Evolutionary conservation across 164 flowering plant species (phyloP).

Genomic region (Stephania yunnanensis): DNA sequence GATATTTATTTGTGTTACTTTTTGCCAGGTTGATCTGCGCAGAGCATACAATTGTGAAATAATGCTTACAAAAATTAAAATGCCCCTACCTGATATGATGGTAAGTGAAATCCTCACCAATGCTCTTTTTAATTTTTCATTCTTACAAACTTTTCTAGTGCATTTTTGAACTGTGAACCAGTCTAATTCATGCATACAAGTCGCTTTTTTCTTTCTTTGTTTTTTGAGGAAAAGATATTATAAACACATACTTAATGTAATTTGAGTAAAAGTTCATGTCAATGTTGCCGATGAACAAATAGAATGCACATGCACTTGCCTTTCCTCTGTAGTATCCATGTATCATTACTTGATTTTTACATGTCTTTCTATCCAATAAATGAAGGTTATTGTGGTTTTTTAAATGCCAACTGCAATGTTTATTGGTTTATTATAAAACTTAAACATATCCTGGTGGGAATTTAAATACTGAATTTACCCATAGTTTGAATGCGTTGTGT

Average conservation of each 20-base stretch:
- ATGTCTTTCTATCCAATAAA: not conserved
- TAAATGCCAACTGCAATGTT: not conserved
- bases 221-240: not conserved
- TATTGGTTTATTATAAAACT: too few relatives aligned
- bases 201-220: too few relatives aligned
- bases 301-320: not conserved
- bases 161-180: too few relatives aligned
- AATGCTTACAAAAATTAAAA: constrained; percentile 89
- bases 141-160: too few relatives aligned
- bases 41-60: constrained; percentile 89
- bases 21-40: constrained; percentile 83
- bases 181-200: too few relatives aligned
- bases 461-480: too few relatives aligned
- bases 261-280: not conserved
- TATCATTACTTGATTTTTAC: not conserved
- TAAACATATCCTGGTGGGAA: too few relatives aligned
- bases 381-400: not conserved
- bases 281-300: not conserved
- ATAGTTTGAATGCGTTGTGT: too few relatives aligned
- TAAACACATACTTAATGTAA: not conserved
- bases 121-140: too few relatives aligned
- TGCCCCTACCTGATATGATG: constrained; percentile 87
- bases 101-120: constrained; percentile 40
- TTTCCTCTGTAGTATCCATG: not conserved
- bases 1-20: not conserved